Percentiles rank a stretch among this genome's conserved stretches.
Evolutionary conservation across 225 moss, liverwort and hornwort species (phyloP).

Genomic region (Neckera pumila): DNA sequence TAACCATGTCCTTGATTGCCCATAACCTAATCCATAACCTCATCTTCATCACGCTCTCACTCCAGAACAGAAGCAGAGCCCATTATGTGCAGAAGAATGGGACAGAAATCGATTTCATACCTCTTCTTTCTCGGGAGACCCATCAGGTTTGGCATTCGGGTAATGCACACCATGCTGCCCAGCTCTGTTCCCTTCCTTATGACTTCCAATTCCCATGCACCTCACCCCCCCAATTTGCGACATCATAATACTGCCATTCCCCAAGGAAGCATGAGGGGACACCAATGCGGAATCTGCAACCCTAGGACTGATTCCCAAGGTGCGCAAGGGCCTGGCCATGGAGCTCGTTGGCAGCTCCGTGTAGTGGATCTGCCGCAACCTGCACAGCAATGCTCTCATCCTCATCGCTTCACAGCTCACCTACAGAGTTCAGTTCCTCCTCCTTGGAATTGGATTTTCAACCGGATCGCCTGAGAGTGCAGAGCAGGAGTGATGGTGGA

Average conservation of each 20-base stretch:
- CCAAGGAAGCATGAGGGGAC: background rate
- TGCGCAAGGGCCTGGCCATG: background rate
- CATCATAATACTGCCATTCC: background rate
- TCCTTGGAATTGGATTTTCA: background rate
- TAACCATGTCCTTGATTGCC: background rate
- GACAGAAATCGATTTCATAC: background rate
- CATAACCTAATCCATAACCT: background rate
- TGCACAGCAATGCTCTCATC: slow-evolving; percentile 12
- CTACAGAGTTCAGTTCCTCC: background rate
- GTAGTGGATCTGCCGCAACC: background rate
- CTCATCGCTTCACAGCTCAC: background rate
- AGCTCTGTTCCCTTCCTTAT: slow-evolving; percentile 25
- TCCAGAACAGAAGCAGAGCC: background rate
- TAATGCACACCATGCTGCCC: slow-evolving; percentile 25
- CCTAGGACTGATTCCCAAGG: background rate
- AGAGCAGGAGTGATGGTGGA: background rate
- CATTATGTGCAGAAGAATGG: background rate
- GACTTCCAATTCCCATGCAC: slow-evolving; percentile 32
- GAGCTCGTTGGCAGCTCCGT: background rate
- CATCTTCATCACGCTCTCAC: background rate
- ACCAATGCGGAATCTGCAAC: background rate
- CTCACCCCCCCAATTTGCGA: background rate
- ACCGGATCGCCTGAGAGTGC: background rate
- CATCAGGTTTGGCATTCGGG: slow-evolving; percentile 22
- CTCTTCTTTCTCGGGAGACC: slow-evolving; percentile 27